Base-by-base conservation (phyloP, 352 stramenopile genomes). In the Phytopythium vexans region DNA sequence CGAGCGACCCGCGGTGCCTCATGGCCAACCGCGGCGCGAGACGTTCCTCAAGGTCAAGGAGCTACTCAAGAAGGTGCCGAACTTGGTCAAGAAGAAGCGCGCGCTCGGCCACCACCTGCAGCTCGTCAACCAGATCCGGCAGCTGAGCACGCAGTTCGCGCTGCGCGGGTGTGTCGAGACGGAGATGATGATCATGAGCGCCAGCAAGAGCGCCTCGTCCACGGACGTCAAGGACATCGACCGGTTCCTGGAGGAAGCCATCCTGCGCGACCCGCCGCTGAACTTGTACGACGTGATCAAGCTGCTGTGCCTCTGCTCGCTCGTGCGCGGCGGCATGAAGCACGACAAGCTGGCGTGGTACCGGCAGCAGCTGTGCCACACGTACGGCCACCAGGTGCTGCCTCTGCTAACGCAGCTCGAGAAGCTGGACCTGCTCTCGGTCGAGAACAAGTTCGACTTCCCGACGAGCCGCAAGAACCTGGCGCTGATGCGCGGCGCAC, bases 171-270 rank as follows among this genome's bases (percentile, higher is more conserved):
- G 78, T 52, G 72, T 94, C 21, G 80, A 91, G 58, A 86, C 74
- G 1, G 83, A 94, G 56, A 89, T 90, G 75, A 68, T 70, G n/a
- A 89, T 94, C 51, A 75, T 94, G 58, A 88, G 66, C 52, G 67
- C 68, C 38, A 76, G 70, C 0, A 70, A 82, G 41, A 81, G 69
- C 48, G 57, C 60, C 10, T 68, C 62, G 16, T 76, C 65, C 6
- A 31, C 60, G 43, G 57, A 63, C 21, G 66, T 61, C n/a, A 82
- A 82, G 40, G 75, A 84, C 52, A 67, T 89, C 11, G 82, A 89
- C 40, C 63, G 64, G 7, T 84, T 88, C 41, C 59, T 92, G 10
- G 82, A 90, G 53, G 79, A 92, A 61, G 68, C 70, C 6, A 68
- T 93, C 14, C 38, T 93, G 31, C 70, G 80, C 9, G 77, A 90